Evolutionary conservation across 129 eudicot species (phyloP).

Genomic region (Rutidosis leptorrhynchoides): DNA sequence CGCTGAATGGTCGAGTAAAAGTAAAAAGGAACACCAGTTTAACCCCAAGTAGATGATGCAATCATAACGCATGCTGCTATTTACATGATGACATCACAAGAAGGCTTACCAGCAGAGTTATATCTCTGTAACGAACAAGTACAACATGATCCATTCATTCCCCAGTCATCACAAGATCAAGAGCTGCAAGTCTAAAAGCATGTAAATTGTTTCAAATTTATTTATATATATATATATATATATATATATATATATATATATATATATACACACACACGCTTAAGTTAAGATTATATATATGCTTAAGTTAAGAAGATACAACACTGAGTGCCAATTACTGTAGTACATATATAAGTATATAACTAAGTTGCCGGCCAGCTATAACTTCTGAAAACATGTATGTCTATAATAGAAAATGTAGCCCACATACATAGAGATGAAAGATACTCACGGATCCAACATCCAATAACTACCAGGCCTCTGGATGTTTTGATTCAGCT

Average conservation of each 20-base stretch:
- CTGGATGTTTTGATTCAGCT: slow-evolving; percentile 66
- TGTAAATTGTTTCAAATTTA: neutral
- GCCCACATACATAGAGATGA: slow-evolving; percentile 16
- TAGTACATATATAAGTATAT: too few species aligned
- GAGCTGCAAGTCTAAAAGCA: slow-evolving; percentile 17
- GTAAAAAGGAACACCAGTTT: neutral
- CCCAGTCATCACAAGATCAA: slow-evolving; percentile 46
- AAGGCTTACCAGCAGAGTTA: slow-evolving; percentile 58
- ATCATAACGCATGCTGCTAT: neutral
- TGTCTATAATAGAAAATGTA: neutral
- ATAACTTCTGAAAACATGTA: slow-evolving; percentile 4
- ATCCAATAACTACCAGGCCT: slow-evolving; percentile 99
- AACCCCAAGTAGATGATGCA: slow-evolving; percentile 1
- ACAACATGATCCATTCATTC: slow-evolving; percentile 91
- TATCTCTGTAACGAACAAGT: slow-evolving; percentile 96
- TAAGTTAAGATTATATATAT: neutral
- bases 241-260: too few species aligned
- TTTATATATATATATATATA: too few species aligned
- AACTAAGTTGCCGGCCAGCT: slow-evolving; percentile 15
- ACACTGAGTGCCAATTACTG: slow-evolving; percentile 10
- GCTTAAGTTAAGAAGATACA: too few species aligned
- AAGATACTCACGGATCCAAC: slow-evolving; percentile 83
- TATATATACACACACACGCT: too few species aligned
- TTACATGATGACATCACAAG: neutral
- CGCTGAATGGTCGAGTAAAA: neutral